A percentile compares a stretch with the other conserved stretches of the same genome.
phyloP scores from a whole-genome alignment of 768 basidiomycete species.

The Mycena vulgaris region DNA sequence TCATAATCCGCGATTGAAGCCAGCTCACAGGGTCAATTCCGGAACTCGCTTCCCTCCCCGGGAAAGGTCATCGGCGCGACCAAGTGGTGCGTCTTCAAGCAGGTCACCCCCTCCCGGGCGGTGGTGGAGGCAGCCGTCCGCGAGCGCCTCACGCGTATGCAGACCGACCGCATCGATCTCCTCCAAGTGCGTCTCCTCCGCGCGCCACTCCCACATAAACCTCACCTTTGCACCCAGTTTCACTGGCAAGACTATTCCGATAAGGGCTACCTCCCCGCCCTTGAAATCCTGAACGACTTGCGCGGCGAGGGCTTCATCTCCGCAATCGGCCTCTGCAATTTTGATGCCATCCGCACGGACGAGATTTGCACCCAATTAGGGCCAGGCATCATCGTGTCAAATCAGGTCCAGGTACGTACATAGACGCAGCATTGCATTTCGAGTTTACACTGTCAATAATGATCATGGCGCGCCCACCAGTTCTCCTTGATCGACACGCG shows the following conservation, averaged over 20 bases:
- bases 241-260: slow-evolving; percentile 84
- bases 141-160: slow-evolving; percentile 82
- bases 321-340: slow-evolving; percentile 87
- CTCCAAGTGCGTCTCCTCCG: slow-evolving; percentile 68
- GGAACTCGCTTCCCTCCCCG: slow-evolving; percentile 57
- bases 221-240: slow-evolving; percentile 63
- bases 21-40: slow-evolving; percentile 81
- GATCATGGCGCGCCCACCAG: slow-evolving; percentile 60
- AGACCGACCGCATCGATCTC: slow-evolving; percentile 71
- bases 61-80: slow-evolving; percentile 77
- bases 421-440: background rate
- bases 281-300: slow-evolving; percentile 70
- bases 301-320: slow-evolving; percentile 71
- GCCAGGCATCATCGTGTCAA: slow-evolving; percentile 80
- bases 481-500: slow-evolving; percentile 88
- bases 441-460: slow-evolving; percentile 12
- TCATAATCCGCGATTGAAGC: background rate
- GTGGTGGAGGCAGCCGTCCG: slow-evolving; percentile 75
- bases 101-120: slow-evolving; percentile 63
- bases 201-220: background rate
- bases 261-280: slow-evolving; percentile 57
- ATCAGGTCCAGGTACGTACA: slow-evolving; percentile 85
- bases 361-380: slow-evolving; percentile 81
- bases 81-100: slow-evolving; percentile 88
- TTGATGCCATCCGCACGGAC: slow-evolving; percentile 80